phyloP scores from a whole-genome alignment of 2,329 filamentous ascomycete species.

The Monosporascus cannonballus region DNA sequence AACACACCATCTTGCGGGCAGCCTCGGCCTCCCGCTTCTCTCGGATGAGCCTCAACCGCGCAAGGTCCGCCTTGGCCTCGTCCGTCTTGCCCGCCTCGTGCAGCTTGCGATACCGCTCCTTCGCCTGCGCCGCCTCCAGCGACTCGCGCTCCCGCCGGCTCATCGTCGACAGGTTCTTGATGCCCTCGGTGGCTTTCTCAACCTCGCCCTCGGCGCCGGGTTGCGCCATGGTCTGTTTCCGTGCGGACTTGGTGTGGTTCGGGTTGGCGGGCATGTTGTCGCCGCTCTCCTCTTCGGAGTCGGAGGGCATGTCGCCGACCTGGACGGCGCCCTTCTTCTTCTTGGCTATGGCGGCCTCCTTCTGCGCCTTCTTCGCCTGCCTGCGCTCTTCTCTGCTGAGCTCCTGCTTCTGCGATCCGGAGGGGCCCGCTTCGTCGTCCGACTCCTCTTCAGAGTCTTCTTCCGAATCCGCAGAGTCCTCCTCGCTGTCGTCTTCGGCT shows the following conservation, averaged over 20 bases:
- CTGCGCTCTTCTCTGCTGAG: slow-evolving; percentile 83
- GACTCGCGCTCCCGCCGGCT: slow-evolving; percentile 62
- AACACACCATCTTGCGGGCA: slow-evolving; percentile 69
- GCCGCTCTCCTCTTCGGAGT: slow-evolving; percentile 52
- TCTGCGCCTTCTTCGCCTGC: slow-evolving; percentile 81
- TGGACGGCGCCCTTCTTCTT: slow-evolving; percentile 66
- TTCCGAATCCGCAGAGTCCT: slow-evolving; percentile 37
- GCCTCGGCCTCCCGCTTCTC: slow-evolving; percentile 83
- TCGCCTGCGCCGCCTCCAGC: slow-evolving; percentile 77
- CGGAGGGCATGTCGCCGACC: slow-evolving; percentile 79
- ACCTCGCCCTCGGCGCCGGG: slow-evolving; percentile 34
- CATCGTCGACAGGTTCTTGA: slow-evolving; percentile 46
- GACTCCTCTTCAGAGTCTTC: slow-evolving; percentile 31
- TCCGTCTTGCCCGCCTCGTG: slow-evolving; percentile 96
- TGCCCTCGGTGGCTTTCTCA: slow-evolving; percentile 46
- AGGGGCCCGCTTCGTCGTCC: slow-evolving; percentile 35
- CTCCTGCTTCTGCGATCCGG: slow-evolving; percentile 36
- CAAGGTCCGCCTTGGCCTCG: slow-evolving; percentile 84
- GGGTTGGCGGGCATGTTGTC: slow-evolving; percentile 78
- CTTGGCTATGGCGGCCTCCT: slow-evolving; percentile 78
- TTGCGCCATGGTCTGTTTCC: slow-evolving; percentile 48
- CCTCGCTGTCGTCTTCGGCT: slow-evolving; percentile 43
- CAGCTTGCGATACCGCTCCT: slow-evolving; percentile 85
- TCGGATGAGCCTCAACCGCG: slow-evolving; percentile 71
- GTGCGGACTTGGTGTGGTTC: slow-evolving; percentile 76